Percentiles rank a stretch among this genome's conserved stretches.
phyloP scores from a whole-genome alignment of 2,329 filamentous ascomycete species.

The Elsinoe batatas region DNA sequence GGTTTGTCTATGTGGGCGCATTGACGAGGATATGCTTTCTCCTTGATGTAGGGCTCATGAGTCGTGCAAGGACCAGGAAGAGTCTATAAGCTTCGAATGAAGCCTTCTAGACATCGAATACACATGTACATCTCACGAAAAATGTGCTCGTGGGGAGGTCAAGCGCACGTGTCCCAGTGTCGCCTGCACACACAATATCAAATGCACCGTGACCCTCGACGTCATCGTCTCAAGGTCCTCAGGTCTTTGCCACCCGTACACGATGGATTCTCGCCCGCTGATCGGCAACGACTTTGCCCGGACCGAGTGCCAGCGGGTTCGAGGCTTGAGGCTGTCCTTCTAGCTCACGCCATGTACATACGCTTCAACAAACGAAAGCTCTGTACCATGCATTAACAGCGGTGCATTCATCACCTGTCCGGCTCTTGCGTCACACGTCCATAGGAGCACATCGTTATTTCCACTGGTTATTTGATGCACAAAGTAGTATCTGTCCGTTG shows the following conservation, averaged over 20 bases:
- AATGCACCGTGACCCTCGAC: neutral
- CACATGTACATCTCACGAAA: neutral
- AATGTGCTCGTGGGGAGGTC: neutral
- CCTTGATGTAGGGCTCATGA: constrained; percentile 23
- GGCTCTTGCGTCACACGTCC: too few species aligned
- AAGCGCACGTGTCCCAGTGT: neutral
- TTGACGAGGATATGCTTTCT: constrained; percentile 25
- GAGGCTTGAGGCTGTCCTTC: neutral
- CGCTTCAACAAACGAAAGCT: neutral
- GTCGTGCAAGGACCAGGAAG: constrained; percentile 10
- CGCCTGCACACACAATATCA: neutral
- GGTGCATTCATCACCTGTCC: too few species aligned
- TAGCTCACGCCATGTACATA: neutral
- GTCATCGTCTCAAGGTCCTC: neutral
- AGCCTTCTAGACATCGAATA: neutral
- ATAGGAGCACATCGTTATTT: too few species aligned
- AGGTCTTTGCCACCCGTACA: neutral
- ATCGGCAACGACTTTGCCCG: neutral
- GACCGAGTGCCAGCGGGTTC: neutral
- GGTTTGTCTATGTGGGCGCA: constrained; percentile 30
- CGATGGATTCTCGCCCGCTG: neutral
- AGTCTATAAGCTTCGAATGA: neutral
- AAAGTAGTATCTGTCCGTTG: too few species aligned
- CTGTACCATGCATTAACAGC: too few species aligned
- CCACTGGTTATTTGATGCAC: too few species aligned